Percentiles rank a stretch among this genome's conserved stretches.
Evolutionary conservation across 1,139 yeast genomes (phyloP).

Genomic region (Entelexis sorbosivorans): DNA sequence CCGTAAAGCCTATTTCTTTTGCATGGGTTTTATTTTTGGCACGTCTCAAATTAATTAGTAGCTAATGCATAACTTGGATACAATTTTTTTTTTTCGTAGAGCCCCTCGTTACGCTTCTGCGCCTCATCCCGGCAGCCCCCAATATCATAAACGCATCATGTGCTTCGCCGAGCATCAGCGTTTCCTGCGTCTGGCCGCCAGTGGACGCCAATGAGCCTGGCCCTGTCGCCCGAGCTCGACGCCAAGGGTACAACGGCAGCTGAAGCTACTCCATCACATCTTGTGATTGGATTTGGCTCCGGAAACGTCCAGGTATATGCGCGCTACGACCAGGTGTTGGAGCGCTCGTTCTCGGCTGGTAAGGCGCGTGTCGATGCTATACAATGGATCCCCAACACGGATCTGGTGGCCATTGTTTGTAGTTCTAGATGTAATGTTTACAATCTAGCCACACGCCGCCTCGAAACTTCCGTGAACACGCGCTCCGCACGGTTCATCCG

Average conservation of each 20-base stretch:
- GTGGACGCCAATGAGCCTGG: constrained; percentile 13
- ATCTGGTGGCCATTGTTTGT: constrained; percentile 13
- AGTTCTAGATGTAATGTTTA: constrained; percentile 15
- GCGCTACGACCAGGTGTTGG: constrained; percentile 16
- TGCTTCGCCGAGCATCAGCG: background rate
- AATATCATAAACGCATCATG: background rate
- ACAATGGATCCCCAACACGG: constrained; percentile 10
- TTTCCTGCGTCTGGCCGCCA: background rate
- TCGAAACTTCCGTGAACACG: constrained; percentile 5
- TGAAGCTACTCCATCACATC: background rate
- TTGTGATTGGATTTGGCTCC: constrained; percentile 9
- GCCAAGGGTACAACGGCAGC: constrained; percentile 1
- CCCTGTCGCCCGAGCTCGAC: constrained; percentile 6
- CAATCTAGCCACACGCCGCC: constrained; percentile 14
- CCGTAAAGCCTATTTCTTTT: too few species aligned
- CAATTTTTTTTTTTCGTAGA: too few species aligned
- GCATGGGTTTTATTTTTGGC: too few species aligned
- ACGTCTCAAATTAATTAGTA: too few species aligned
- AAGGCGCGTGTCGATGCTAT: constrained; percentile 8
- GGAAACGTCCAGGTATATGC: constrained; percentile 15
- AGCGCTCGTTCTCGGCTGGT: constrained; percentile 15
- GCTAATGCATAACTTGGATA: too few species aligned
- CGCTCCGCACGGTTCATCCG: constrained; percentile 11
- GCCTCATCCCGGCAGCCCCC: too few species aligned
- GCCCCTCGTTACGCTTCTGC: too few species aligned